Conservation (phyloP, 768 basidiomycete species). For the Panus rudis region DNA sequence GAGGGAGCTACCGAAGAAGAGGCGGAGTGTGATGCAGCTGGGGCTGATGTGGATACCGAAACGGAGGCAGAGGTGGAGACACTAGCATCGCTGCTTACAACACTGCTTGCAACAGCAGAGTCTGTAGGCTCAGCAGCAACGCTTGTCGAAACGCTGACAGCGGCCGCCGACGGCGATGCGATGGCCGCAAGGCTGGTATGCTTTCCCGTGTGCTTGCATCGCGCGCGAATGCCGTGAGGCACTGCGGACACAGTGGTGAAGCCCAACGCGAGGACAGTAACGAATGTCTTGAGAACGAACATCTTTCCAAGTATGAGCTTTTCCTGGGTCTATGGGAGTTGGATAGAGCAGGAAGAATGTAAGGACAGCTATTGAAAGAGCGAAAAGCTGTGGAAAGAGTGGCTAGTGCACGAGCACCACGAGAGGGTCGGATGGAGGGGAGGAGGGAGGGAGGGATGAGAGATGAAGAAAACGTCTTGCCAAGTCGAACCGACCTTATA, state of each 20-base stretch:
- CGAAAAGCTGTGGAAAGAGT: too few relatives aligned
- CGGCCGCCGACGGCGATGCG: too few relatives aligned
- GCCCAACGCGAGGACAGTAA: conserved; percentile 7
- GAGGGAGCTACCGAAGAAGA: conserved; percentile 5
- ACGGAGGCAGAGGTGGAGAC: background rate
- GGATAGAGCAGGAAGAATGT: too few relatives aligned
- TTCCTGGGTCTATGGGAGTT: too few relatives aligned
- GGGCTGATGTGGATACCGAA: background rate
- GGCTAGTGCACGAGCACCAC: too few relatives aligned
- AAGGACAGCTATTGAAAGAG: too few relatives aligned
- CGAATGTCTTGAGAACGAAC: conserved; percentile 10
- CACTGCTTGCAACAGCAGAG: background rate
- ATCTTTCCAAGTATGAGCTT: background rate
- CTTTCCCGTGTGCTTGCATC: background rate
- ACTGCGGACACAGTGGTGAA: conserved; percentile 4
- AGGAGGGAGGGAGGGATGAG: too few relatives aligned
- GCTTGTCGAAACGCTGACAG: background rate
- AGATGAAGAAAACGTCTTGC: too few relatives aligned
- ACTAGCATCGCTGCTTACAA: background rate
- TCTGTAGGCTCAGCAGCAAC: background rate
- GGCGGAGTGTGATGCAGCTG: background rate
- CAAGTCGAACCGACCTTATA: too few relatives aligned
- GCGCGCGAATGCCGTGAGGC: conserved; percentile 2
- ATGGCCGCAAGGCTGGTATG: background rate
- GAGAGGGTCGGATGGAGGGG: too few relatives aligned